Percentiles rank a stretch among this genome's conserved stretches.
These are phyloP conservation scores for Colletotrichum euphorbiae DNA, from an alignment of 2,329 filamentous ascomycete genomes.

Conservation along the genomic window DNA sequence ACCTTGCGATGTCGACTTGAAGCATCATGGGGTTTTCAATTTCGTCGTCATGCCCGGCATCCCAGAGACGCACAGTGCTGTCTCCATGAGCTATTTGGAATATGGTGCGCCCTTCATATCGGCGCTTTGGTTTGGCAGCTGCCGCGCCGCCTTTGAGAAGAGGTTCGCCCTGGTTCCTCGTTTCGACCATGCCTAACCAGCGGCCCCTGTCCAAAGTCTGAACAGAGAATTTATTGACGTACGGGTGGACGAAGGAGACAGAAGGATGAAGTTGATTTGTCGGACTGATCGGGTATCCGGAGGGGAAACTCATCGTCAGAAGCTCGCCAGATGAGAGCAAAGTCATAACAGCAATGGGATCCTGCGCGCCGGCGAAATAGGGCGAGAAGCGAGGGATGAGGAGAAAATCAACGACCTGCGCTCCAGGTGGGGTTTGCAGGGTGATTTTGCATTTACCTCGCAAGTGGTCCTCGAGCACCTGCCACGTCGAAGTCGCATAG, in stretches of 20 bases:
- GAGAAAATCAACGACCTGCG: constrained; percentile 83
- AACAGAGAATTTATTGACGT: constrained; percentile 79
- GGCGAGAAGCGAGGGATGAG: constrained; percentile 85
- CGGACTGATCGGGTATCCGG: constrained; percentile 88
- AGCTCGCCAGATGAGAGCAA: constrained; percentile 89
- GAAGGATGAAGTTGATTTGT: constrained; percentile 94
- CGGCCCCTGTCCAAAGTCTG: constrained; percentile 79
- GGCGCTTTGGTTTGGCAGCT: constrained; percentile 74
- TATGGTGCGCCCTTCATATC: constrained; percentile 86
- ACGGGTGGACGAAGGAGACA: constrained; percentile 89
- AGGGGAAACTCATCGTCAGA: constrained; percentile 91
- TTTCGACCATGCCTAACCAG: constrained; percentile 94
- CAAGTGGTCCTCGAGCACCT: constrained; percentile 82
- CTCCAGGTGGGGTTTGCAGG: constrained; percentile 80
- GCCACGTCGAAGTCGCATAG: constrained; percentile 93
- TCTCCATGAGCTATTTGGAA: constrained; percentile 91
- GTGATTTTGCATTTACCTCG: constrained; percentile 78
- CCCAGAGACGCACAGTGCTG: constrained; percentile 92
- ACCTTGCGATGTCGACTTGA: constrained; percentile 87
- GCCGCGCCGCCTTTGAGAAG: constrained; percentile 85
- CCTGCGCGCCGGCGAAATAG: constrained; percentile 87
- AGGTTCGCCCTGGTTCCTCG: constrained; percentile 79
- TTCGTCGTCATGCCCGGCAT: constrained; percentile 90
- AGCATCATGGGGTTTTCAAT: constrained; percentile 86
- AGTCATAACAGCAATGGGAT: constrained; percentile 86